Evolutionary conservation across 78 protist genomes (phyloP).

Genomic region (Dictyostelium firmibasis): DNA sequence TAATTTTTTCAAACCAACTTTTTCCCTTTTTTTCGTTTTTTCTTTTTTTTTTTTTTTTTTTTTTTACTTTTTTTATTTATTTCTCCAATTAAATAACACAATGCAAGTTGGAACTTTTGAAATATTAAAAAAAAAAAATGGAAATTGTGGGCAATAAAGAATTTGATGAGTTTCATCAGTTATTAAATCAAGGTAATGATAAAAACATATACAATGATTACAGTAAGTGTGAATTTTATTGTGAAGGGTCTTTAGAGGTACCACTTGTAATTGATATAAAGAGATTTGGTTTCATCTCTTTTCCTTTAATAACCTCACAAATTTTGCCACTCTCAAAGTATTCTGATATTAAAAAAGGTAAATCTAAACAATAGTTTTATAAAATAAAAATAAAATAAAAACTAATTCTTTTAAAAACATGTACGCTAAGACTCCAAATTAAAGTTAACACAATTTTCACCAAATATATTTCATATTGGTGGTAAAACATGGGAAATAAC

Average conservation of each 20-base stretch:
- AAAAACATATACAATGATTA: too few relatives aligned
- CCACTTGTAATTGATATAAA: background rate
- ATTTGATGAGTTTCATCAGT: background rate
- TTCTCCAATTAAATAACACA: too few relatives aligned
- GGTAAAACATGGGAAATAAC: background rate
- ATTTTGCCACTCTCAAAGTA: background rate
- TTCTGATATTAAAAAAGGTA: background rate
- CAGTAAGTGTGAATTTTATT: background rate
- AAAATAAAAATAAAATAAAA: too few relatives aligned
- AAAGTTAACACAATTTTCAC: background rate
- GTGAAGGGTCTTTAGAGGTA: background rate
- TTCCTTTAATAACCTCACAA: background rate
- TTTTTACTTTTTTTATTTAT: too few relatives aligned
- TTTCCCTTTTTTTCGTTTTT: too few relatives aligned
- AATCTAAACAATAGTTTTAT: too few relatives aligned
- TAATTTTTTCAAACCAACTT: too few relatives aligned
- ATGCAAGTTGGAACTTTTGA: too few relatives aligned
- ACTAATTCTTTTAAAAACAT: too few relatives aligned
- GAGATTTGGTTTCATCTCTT: background rate
- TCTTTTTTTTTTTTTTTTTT: too few relatives aligned
- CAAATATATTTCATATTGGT: background rate
- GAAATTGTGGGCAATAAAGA: background rate
- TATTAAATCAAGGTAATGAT: too few relatives aligned
- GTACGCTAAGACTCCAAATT: background rate
- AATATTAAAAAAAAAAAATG: too few relatives aligned